Evolutionary conservation across 495 filamentous ascomycete species (phyloP).

Genomic region (Neurospora discreta): DNA sequence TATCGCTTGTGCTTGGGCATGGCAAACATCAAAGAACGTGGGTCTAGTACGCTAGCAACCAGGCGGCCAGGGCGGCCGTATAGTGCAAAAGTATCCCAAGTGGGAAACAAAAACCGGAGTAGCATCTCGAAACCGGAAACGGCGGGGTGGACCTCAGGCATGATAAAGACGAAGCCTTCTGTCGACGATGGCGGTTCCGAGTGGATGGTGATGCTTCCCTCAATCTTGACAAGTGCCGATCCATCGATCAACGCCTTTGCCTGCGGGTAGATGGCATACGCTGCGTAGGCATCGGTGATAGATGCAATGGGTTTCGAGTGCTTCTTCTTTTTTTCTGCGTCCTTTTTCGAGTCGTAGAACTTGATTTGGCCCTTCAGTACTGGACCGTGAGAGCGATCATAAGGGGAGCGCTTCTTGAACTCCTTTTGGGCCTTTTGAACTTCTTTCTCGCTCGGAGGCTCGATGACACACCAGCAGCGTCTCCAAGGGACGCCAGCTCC

Average conservation of each 20-base stretch:
- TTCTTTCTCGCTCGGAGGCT: constrained; percentile 87
- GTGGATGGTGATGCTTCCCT: constrained; percentile 82
- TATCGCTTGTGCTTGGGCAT: constrained; percentile 84
- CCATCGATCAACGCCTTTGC: constrained; percentile 86
- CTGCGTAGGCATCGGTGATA: constrained; percentile 80
- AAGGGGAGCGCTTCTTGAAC: constrained; percentile 74
- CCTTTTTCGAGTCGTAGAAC: constrained; percentile 71
- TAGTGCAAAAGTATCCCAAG: constrained; percentile 83
- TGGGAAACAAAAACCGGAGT: constrained; percentile 88
- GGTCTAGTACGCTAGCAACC: constrained; percentile 75
- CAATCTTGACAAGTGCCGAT: constrained; percentile 88
- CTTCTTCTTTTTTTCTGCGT: constrained; percentile 83
- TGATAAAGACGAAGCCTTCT: constrained; percentile 94
- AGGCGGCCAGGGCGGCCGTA: constrained; percentile 86
- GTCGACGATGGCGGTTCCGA: constrained; percentile 56
- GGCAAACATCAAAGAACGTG: constrained; percentile 92
- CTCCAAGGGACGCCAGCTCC: constrained; percentile 94
- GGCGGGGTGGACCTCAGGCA: constrained; percentile 87
- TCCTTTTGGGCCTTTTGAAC: constrained; percentile 71
- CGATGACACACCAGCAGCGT: constrained; percentile 91
- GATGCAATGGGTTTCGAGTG: constrained; percentile 70
- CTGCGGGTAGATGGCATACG: constrained; percentile 92
- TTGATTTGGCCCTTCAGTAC: constrained; percentile 77
- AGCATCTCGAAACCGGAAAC: constrained; percentile 94
- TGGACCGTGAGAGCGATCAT: constrained; percentile 54